These are phyloP conservation scores for Candida verbasci DNA, from an alignment of 805 yeast genomes.

Conservation along the genomic window DNA sequence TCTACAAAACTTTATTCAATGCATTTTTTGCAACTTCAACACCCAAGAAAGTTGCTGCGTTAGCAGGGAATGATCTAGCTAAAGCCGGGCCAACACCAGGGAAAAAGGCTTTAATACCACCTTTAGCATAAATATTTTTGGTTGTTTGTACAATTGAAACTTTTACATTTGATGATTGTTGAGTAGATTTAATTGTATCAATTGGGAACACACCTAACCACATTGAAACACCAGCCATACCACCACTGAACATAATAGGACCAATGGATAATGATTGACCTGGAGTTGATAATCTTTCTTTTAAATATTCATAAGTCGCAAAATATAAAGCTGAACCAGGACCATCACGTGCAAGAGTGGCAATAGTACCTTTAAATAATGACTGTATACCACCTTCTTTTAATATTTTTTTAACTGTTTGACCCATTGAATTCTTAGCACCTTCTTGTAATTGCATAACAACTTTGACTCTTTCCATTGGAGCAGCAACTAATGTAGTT, in stretches of 20 bases:
- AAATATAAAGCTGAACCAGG: constrained; percentile 96
- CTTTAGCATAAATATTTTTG: constrained; percentile 60
- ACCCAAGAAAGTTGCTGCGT: constrained; percentile 97
- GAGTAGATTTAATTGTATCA: constrained; percentile 86
- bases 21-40: constrained; percentile 71
- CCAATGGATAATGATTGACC: constrained; percentile 54
- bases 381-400: constrained; percentile 79
- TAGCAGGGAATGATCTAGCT: constrained; percentile 93
- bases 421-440: constrained; percentile 46
- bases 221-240: constrained; percentile 94
- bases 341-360: constrained; percentile 94
- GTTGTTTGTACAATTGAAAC: constrained; percentile 64
- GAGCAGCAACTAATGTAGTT: constrained; percentile 94
- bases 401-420: constrained; percentile 65
- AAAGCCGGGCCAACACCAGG: constrained; percentile 97
- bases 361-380: constrained; percentile 84
- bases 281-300: constrained; percentile 54
- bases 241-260: constrained; percentile 88
- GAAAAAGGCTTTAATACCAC: constrained; percentile 89
- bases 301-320: constrained; percentile 86
- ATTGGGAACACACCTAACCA: constrained; percentile 95
- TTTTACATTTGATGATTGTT: constrained; percentile 58
- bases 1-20: constrained; percentile 33
- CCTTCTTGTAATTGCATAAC: constrained; percentile 75
- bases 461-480: constrained; percentile 93